These are phyloP conservation scores for Vaccinium macrocarpon DNA, from an alignment of 148 eudicot genomes.

Conservation along the genomic window DNA sequence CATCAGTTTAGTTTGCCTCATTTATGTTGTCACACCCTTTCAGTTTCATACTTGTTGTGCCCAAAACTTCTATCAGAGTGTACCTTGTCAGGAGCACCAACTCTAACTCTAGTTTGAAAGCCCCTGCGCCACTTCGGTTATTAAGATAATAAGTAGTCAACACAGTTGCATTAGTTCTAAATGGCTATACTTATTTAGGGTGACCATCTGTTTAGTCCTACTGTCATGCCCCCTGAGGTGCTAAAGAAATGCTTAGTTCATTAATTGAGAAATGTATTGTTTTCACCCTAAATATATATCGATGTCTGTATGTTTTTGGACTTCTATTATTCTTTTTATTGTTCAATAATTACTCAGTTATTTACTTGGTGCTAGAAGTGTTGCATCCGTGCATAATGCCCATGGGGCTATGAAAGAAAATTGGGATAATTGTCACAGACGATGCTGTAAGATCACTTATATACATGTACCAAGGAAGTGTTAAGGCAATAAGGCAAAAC, in stretches of 20 bases:
- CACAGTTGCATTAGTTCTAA: not conserved
- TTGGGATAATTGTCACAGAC: not conserved
- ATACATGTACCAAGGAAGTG: not conserved
- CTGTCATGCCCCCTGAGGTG: not conserved
- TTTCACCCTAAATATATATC: not conserved
- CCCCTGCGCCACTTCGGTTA: not conserved
- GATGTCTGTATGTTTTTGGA: not conserved
- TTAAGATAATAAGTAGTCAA: not conserved
- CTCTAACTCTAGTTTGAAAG: not conserved
- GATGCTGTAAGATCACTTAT: not conserved
- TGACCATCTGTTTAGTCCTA: not conserved
- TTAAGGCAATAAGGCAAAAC: too few relatives aligned
- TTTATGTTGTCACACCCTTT: not conserved
- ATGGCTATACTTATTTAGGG: not conserved
- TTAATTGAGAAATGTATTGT: not conserved
- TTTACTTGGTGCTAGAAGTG: not conserved
- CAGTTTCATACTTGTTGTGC: not conserved
- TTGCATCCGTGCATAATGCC: not conserved
- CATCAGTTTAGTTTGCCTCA: too few relatives aligned
- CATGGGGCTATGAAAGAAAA: not conserved
- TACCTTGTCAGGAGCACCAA: not conserved
- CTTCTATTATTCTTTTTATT: not conserved
- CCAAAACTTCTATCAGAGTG: not conserved
- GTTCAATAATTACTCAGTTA: not conserved
- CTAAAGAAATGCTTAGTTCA: conserved; percentile 2